These are phyloP conservation scores for Juglanconis juglandina DNA, from an alignment of 2,329 filamentous ascomycete genomes.

Conservation along the genomic window DNA sequence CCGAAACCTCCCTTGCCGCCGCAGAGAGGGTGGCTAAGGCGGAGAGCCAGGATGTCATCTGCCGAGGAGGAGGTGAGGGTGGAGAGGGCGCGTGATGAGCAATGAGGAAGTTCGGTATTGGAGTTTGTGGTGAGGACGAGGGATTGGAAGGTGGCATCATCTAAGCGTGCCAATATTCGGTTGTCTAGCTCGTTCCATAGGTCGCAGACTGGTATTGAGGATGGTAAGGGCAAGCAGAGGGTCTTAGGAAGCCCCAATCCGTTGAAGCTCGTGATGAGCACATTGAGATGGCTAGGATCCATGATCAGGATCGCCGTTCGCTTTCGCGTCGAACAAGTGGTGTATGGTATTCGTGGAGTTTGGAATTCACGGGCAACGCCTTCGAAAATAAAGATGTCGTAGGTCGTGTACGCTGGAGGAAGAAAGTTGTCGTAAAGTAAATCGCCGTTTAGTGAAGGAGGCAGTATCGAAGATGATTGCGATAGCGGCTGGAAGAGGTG, in stretches of 20 bases:
- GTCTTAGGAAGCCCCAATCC: conserved; percentile 82
- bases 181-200: conserved; percentile 61
- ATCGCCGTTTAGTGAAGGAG: background rate
- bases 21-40: conserved; percentile 72
- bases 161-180: conserved; percentile 55
- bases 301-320: conserved; percentile 36
- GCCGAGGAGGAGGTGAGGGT: conserved; percentile 48
- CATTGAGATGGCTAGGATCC: conserved; percentile 63
- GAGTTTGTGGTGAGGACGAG: conserved; percentile 79
- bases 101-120: conserved; percentile 64
- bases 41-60: conserved; percentile 76
- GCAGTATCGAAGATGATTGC: background rate
- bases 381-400: background rate
- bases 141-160: conserved; percentile 40
- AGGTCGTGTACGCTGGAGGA: background rate
- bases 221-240: conserved; percentile 68
- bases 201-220: conserved; percentile 62
- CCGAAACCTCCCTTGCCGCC: conserved; percentile 98
- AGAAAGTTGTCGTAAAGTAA: background rate
- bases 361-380: too few species aligned
- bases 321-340: background rate
- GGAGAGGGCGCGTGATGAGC: conserved; percentile 54
- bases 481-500: background rate
- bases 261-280: conserved; percentile 80
- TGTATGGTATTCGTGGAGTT: background rate